phyloP scores from a whole-genome alignment of 208 protist genomes.

The Crithidia brevicula region DNA sequence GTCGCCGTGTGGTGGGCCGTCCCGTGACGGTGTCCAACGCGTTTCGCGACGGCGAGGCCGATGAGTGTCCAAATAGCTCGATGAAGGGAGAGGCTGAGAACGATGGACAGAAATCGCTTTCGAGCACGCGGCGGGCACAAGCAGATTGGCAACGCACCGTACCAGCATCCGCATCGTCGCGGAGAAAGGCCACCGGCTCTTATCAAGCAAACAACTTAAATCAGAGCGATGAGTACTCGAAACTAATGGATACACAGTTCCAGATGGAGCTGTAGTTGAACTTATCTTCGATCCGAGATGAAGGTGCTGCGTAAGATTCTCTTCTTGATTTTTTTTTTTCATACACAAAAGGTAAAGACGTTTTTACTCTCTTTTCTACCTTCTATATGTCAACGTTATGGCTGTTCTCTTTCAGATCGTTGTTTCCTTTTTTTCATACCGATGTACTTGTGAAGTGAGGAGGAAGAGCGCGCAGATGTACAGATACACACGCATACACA shows the following conservation, averaged over 20 bases:
- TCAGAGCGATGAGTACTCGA: constrained; percentile 14
- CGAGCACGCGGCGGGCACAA: not conserved
- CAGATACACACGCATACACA: too few relatives aligned
- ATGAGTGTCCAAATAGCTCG: not conserved
- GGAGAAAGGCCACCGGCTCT: too few relatives aligned
- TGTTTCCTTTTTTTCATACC: constrained; percentile 2
- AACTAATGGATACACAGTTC: constrained; percentile 11
- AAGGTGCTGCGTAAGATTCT: not conserved
- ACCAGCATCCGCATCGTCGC: not conserved
- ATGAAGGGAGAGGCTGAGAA: not conserved
- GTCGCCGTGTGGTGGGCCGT: not conserved
- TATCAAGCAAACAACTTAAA: not conserved
- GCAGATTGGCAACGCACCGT: too few relatives aligned
- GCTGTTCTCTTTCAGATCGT: constrained; percentile 8
- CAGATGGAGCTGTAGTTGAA: not conserved
- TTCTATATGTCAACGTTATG: not conserved
- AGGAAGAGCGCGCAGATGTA: too few relatives aligned
- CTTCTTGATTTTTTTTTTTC: not conserved
- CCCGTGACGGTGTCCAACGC: not conserved
- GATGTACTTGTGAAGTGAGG: too few relatives aligned
- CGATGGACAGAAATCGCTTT: not conserved
- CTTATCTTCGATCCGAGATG: too few relatives aligned
- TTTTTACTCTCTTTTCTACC: not conserved
- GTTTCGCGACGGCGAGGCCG: not conserved
- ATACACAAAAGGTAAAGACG: too few relatives aligned